Evolutionary conservation across 305 asterid species (phyloP), one percentile per base, ranked within the genome.

Genomic region (Rubia peregrina): DNA sequence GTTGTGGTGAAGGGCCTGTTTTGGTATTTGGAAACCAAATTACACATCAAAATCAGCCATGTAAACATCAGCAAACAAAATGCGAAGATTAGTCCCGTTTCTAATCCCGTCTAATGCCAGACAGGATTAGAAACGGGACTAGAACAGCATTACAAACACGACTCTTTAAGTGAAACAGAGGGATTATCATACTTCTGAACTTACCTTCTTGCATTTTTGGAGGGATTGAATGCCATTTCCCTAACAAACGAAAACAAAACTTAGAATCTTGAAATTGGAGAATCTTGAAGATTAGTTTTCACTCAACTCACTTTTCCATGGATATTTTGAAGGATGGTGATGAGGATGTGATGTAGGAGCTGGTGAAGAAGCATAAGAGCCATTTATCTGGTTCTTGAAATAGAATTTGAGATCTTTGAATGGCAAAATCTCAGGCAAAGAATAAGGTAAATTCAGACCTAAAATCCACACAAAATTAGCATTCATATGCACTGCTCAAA

Each of bases 361-460:
- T 69, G 83, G 82, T 1, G 85, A 70, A 42, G 80, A 68, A 42
- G 80, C 82, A 68, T 80, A 53, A 53, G 59, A 72, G 76, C 55
- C 75, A 57, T 75, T 79, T 59, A 65, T 66, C 59, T 55, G 67
- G 26, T 65, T 30, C 76, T 71, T 53, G 57, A 73, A 7, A 16
- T 69, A 73, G 61, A 79, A 71, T 51, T 69, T 64, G 41, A 64
- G 75, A 63, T 79, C 77, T 71, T 80, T 79, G 75, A 61, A 76
- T 43, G 69, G 82, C 56, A 77, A 79, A 73, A 85, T 41, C 76
- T 74, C 66, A 22, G 89, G 82, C 49, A 78, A 38, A 36, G 86
- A 76, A n/a, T 53, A 53, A 67, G 80, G 81, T 41, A 85, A 73
- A 76, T 70, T 71, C 73, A 84, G 72, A 56, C 95, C 95, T 90